Percentiles rank a stretch among this genome's conserved stretches.
Conservation (phyloP, 2,329 filamentous ascomycete species). For the Chalaropsis ovoidea region DNA sequence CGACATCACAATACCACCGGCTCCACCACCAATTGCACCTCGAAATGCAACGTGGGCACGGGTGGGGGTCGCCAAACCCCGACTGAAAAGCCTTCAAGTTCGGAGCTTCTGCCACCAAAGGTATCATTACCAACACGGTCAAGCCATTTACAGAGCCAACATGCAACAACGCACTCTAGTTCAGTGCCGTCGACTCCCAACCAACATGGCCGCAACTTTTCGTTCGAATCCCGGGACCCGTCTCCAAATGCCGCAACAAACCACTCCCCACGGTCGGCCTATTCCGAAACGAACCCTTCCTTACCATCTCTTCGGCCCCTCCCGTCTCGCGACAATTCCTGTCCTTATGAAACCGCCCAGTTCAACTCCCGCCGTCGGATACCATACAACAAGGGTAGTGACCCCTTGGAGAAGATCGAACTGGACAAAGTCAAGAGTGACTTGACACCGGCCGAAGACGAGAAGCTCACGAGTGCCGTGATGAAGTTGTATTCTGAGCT, state of each 20-base stretch:
- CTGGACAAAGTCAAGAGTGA: conserved; percentile 61
- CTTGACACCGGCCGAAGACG: conserved; percentile 62
- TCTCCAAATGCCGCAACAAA: conserved; percentile 68
- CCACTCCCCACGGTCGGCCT: conserved; percentile 80
- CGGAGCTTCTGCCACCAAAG: conserved; percentile 29
- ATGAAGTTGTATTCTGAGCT: conserved; percentile 73
- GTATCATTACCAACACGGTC: conserved; percentile 27
- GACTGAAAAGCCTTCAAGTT: conserved; percentile 33
- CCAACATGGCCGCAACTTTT: conserved; percentile 74
- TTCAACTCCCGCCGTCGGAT: conserved; percentile 75
- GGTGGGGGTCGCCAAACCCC: conserved; percentile 17
- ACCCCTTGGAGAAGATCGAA: conserved; percentile 62
- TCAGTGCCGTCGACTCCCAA: conserved; percentile 91
- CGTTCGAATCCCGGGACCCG: conserved; percentile 64
- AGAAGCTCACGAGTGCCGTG: conserved; percentile 70
- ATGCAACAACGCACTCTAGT: conserved; percentile 52
- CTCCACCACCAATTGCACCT: conserved; percentile 2
- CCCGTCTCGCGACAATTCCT: conserved; percentile 51
- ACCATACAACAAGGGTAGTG: conserved; percentile 80
- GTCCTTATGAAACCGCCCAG: conserved; percentile 81
- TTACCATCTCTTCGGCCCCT: conserved; percentile 58
- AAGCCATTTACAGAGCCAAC: conserved; percentile 24
- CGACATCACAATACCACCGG: conserved; percentile 11
- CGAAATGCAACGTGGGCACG: background rate
- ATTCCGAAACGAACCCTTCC: conserved; percentile 74